Evolutionary conservation across 257 asterid genomes (phyloP), one percentile per base, ranked within the genome.

Genomic region (Salvia rosmarinus): DNA sequence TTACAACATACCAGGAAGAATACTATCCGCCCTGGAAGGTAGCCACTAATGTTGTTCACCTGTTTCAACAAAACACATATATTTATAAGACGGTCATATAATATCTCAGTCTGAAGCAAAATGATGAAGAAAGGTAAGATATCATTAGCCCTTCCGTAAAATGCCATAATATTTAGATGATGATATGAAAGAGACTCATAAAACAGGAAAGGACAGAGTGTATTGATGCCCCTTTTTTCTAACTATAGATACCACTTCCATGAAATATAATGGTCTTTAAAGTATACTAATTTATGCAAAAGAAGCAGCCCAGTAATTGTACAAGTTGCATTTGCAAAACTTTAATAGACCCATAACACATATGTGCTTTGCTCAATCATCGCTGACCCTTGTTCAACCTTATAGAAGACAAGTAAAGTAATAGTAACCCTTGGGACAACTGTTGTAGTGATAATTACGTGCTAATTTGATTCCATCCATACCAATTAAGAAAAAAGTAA

Each of bases 111-210:
- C 39, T 21, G 8, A 52, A 61, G 30, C 61, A 28, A 39, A 60
- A 34, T 9, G 30, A 37, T 49, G 17, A 34, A 20, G 61, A 46
- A 34, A 71, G 37, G 32, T 55, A 70, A 23, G 60, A 30, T n/a
- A 28, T 23, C 25, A 7, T 32, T 9, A 0, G 8, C 20, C n/a
- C 35, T 81, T 80, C 35, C 40, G 70, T 47, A 67, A 76, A 60
- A 70, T 57, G 58, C 12, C 51, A 75, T 40, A 20, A 16, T 60
- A 61, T 21, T 21, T 6, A 39, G 46, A 9, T 69, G 39, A 42
- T 59, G 75, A 59, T 40, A 32, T 11, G 44, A 42, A 14, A 69
- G 21, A 69, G 65, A 54, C 66, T 55, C 44, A 23, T 40, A 7
- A 56, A 70, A 19, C 75, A 42, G 14, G 67, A 32, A 32, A 32